Percentiles rank a stretch among this genome's conserved stretches.
Conservation (phyloP, 768 basidiomycete species). For the Mycena amicta region DNA sequence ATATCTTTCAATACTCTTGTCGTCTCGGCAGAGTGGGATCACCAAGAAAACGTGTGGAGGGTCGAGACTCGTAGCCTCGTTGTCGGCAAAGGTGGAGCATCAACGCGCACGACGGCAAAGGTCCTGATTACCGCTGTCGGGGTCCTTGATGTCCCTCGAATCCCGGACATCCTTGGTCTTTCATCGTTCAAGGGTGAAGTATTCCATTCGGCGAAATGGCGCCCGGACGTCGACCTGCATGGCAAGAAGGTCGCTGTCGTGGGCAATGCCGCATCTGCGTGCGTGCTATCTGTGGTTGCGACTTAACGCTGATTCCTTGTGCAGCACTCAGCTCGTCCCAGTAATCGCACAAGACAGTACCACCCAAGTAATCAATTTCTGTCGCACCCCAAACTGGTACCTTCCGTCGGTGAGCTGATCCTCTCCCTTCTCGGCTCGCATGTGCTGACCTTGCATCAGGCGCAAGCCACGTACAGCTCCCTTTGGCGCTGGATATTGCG, state of each 20-base stretch:
- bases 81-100: slow-evolving; percentile 15
- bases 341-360: slow-evolving; percentile 42
- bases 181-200: slow-evolving; percentile 47
- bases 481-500: too few species aligned
- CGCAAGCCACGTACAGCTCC: too few species aligned
- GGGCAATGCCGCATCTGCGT: slow-evolving; percentile 62
- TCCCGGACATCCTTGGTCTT: slow-evolving; percentile 36
- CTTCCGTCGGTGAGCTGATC: slow-evolving; percentile 42
- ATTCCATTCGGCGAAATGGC: slow-evolving; percentile 61
- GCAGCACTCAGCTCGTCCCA: slow-evolving; percentile 55
- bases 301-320: neutral
- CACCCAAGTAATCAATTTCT: slow-evolving; percentile 50
- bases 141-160: slow-evolving; percentile 47
- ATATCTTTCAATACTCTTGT: slow-evolving; percentile 49
- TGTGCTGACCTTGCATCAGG: too few species aligned
- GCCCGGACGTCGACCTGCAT: slow-evolving; percentile 38
- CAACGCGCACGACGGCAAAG: neutral
- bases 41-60: slow-evolving; percentile 34
- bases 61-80: slow-evolving; percentile 23
- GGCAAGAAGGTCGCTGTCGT: slow-evolving; percentile 57
- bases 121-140: slow-evolving; percentile 57
- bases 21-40: slow-evolving; percentile 48
- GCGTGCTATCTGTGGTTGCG: slow-evolving; percentile 22
- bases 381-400: slow-evolving; percentile 52
- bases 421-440: too few species aligned